Evolutionary conservation across 2,329 filamentous ascomycete genomes (phyloP), one percentile per base, ranked within the genome.

Genomic region (Xylariaceae sp.): DNA sequence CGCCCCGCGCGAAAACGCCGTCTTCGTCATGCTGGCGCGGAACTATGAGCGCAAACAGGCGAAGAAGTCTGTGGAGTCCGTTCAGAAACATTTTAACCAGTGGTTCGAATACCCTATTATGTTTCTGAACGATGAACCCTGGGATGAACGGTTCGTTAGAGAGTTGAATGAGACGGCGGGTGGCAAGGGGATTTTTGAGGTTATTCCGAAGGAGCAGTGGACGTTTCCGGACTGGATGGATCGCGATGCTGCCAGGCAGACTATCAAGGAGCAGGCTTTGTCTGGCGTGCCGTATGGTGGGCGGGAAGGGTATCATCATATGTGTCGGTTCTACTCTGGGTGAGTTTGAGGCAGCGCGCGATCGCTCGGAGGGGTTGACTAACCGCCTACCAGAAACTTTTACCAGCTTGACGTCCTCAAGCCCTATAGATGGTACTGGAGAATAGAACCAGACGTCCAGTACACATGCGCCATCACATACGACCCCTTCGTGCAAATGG

Each of bases 371-470:
- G 17, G 17, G 17, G 37, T 51, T 63, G 30, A 63, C 60, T 54
- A 56, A 62, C 51, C 1, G 4, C 18, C 7, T 18, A 45, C 10
- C 9, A 76, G 76, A 7, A 73, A 76, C 54, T 78, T 79, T 62
- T 79, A 77, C 71, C 71, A 74, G 48, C 71, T 77, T 53, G 72
- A 75, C 6, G 73, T 69, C 1, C 68, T 79, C 18, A 68, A 69
- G 62, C 68, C 73, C 51, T 79, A 77, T 70, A 76, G 74, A 64
- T 79, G 76, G 76, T 79, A 79, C 68, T 79, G 77, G 76, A 72
- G 77, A 10, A 68, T 79, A 18, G 77, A 79, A 59, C 76, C 77
- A 17, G 74, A 77, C 55, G 74, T 78, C 56, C 72, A 77, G 55
- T 78, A 75, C 62, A 73, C 71, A 62, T 79, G 77, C 70, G 73